These are phyloP conservation scores for Hypericum perforatum DNA, from an alignment of 345 rosid genomes.

Conservation along the genomic window DNA sequence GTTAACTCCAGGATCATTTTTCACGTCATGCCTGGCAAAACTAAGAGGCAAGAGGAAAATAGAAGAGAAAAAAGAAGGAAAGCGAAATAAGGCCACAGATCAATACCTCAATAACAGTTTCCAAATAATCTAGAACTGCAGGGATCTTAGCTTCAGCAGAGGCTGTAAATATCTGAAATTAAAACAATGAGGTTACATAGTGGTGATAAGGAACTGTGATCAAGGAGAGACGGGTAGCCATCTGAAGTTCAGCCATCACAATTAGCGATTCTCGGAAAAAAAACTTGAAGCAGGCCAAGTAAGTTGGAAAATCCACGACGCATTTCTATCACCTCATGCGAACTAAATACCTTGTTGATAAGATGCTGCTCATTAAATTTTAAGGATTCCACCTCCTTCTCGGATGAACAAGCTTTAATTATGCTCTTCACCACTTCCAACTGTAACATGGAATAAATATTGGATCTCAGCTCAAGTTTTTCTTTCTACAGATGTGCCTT, in stretches of 20 bases:
- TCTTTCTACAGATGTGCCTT: not conserved
- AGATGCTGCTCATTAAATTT: slow-evolving; percentile 69
- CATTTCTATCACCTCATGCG: not conserved
- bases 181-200: not conserved
- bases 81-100: not conserved
- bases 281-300: not conserved
- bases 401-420: slow-evolving; percentile 56
- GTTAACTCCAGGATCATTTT: not conserved
- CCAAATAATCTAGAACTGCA: slow-evolving; percentile 76
- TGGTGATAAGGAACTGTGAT: too few relatives aligned
- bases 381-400: slow-evolving; percentile 61
- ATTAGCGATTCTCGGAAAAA: not conserved
- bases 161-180: slow-evolving; percentile 71
- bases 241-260: too few relatives aligned
- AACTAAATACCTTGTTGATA: slow-evolving; percentile 57
- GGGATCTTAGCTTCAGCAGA: slow-evolving; percentile 93
- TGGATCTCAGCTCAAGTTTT: slow-evolving; percentile 5
- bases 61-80: not conserved
- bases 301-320: not conserved
- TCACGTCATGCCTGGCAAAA: not conserved
- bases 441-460: slow-evolving; percentile 31
- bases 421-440: slow-evolving; percentile 57
- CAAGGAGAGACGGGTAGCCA: too few relatives aligned
- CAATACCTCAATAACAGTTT: slow-evolving; percentile 72
- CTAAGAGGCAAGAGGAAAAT: not conserved